Evolutionary conservation across 2,329 filamentous ascomycete species (phyloP).

Genomic region (Diaporthe citriasiana): DNA sequence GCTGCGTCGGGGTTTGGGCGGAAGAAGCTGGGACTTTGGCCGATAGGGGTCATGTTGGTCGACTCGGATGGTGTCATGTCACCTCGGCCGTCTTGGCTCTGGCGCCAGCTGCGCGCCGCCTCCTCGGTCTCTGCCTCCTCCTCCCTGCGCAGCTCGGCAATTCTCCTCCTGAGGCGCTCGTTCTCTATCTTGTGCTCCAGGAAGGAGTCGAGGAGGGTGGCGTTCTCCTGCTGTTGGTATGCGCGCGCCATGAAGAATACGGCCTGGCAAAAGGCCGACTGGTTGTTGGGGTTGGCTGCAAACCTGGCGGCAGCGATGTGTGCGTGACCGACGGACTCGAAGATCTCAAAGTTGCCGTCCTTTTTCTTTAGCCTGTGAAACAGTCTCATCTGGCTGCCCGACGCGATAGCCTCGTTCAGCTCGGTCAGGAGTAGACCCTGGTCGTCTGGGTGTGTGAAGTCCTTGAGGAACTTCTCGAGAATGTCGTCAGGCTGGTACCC

Average conservation of each 20-base stretch:
- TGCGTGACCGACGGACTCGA: slow-evolving; percentile 93
- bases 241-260: slow-evolving; percentile 95
- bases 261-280: slow-evolving; percentile 82
- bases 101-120: slow-evolving; percentile 72
- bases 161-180: slow-evolving; percentile 85
- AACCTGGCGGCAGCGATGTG: slow-evolving; percentile 82
- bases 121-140: slow-evolving; percentile 85
- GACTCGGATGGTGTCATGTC: slow-evolving; percentile 67
- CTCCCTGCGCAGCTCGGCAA: slow-evolving; percentile 86
- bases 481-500: slow-evolving; percentile 82
- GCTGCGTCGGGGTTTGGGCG: slow-evolving; percentile 57
- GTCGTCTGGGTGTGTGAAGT: slow-evolving; percentile 90
- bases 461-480: slow-evolving; percentile 80
- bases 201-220: slow-evolving; percentile 88
- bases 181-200: slow-evolving; percentile 98
- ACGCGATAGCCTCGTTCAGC: slow-evolving; percentile 89
- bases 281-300: slow-evolving; percentile 73
- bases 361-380: slow-evolving; percentile 87
- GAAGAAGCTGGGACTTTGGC: slow-evolving; percentile 47
- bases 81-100: slow-evolving; percentile 69
- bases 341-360: slow-evolving; percentile 81
- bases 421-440: slow-evolving; percentile 86
- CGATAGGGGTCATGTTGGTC: slow-evolving; percentile 53
- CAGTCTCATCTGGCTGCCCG: slow-evolving; percentile 82
- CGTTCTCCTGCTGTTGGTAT: slow-evolving; percentile 91